Evolutionary conservation across 306 rosid genomes (phyloP), one percentile per base, ranked within the genome.

Genomic region (Crotalaria pallida): DNA sequence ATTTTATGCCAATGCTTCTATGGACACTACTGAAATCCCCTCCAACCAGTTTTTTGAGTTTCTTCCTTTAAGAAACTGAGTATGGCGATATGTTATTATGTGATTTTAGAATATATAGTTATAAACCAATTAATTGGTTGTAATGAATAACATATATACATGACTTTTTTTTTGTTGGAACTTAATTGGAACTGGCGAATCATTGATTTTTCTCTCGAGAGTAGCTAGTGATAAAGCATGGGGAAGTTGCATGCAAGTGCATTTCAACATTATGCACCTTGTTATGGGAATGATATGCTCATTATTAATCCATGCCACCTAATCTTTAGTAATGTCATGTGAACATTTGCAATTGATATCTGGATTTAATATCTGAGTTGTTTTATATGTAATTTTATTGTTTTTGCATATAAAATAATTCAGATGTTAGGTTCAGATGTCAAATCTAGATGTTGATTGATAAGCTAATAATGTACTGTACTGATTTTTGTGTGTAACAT

Each of bases 21-120:
- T 57, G 58, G 70, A 76, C 18, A 34, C 65, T 58, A 71, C 78
- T 62, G 74, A 80, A 5, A 29, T 71, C 21, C 31, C 40, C 38
- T 23, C 72, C 31, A 77, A 48, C 62, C 74, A 66, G 71, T 88
- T 73, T 79, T 80, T 77, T 79, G 86, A 84, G 79, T 81, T 89
- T 83, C 86, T 84, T 58, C 87, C 89, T 53, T 64, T 79, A 47
- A 83, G 84, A 74, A 57, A 80, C 31, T 79, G 67, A 80, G n/a
- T 34, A 47, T 12, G 16, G 16, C 62, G 11, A 3, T 4, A 26
- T 31, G 36, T 31, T 31, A 51, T 31, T 31, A 51, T 65, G 64
- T 71, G 61, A 62, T 11, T 24, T 51, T 55, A 43, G 57, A 78
- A 38, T 17, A 34, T 45, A 31, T n/a, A n/a, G n/a, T n/a, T n/a